Evolutionary conservation across 805 yeast species (phyloP), one percentile per base, ranked within the genome.

Genomic region (Phaffomyces antillensis): DNA sequence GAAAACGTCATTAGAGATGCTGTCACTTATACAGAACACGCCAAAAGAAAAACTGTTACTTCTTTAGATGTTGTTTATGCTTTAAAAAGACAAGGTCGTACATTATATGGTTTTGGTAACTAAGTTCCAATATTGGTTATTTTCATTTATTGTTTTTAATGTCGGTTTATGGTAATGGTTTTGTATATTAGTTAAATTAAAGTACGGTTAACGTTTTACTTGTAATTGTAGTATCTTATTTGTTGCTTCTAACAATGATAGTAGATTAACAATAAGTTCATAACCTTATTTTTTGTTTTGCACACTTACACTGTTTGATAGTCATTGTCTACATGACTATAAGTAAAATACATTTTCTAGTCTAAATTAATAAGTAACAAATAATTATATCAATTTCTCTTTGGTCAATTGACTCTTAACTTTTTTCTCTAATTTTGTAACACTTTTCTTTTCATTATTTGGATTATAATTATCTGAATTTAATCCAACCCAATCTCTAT

Each of bases 71-170:
- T 91, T 61, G 98, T 91, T 65, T 91, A 91, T 73, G 98, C 98
- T 65, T 86, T 91, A 76, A 91, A 91, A 93, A 89, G 98, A 84
- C 97, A 93, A 81, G 99, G 99, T 69, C 86, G 98, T 79, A 93
- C 98, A 76, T 83, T 93, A 72, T 91, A 91, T 72, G 98, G 98
- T 90, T 93, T 91, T 86, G 98, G 98, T 79, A 96, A 96, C 83
- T 91, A 83, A 80, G 37, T 10, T 13, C 13, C 30, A 28, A 28
- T 20, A 20, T 30, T 40, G 17, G 23, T 35, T 20, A 35, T 35
- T 24, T 17, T 35, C 17, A 20, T 39, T 31, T 34, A 40, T 63
- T 44, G 42, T 42, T 43, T 37, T 46, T 51, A 47, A 41, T 44
- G 50, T 46, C 46, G 48, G 40, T 44, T 46, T 41, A 47, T 44